Conservation (phyloP, 768 basidiomycete genomes). For the Pulveroboletus sp. region DNA sequence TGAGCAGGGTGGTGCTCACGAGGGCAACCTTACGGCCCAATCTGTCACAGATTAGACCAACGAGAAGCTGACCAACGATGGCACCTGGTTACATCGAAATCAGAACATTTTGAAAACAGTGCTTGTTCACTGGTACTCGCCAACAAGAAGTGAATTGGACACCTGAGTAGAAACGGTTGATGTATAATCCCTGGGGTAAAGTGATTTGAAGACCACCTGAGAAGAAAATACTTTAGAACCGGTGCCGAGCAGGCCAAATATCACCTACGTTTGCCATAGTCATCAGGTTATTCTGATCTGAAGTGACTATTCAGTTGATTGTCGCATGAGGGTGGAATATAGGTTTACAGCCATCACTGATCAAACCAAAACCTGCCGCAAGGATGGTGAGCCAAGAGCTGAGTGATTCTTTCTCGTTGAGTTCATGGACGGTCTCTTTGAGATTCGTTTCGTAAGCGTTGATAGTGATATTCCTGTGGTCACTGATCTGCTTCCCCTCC, state of each 20-base stretch:
- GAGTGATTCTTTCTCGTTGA: conserved; percentile 39
- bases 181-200: conserved; percentile 64
- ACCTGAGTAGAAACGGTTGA: conserved; percentile 60
- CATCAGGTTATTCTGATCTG: conserved; percentile 71
- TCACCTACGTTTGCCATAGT: conserved; percentile 57
- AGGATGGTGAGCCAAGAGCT: conserved; percentile 63
- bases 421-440: conserved; percentile 21
- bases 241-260: neutral
- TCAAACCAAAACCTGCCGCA: conserved; percentile 61
- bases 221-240: conserved; percentile 11
- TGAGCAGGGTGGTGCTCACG: conserved; percentile 61
- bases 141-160: conserved; percentile 67
- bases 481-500: conserved; percentile 9
- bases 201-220: conserved; percentile 61
- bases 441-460: conserved; percentile 22
- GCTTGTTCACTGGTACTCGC: conserved; percentile 32
- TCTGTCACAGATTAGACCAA: conserved; percentile 69
- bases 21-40: conserved; percentile 75
- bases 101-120: neutral
- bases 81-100: conserved; percentile 45
- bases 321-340: neutral
- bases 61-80: conserved; percentile 55
- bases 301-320: conserved; percentile 5
- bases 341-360: conserved; percentile 55
- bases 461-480: conserved; percentile 18